Base-by-base conservation (phyloP, 2,329 filamentous ascomycete species). In the Arthrobotrys megalospora region DNA sequence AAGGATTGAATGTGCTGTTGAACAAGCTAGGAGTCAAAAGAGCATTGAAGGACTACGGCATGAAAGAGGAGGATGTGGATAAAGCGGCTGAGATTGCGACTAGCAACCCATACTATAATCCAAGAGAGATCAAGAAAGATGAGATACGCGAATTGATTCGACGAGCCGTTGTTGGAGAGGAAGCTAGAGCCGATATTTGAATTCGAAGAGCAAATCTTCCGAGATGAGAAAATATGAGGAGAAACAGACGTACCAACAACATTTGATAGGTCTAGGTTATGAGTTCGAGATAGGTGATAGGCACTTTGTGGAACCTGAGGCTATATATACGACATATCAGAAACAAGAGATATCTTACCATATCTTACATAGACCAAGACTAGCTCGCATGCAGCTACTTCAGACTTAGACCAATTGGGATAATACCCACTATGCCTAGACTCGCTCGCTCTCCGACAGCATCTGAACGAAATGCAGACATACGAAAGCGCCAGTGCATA, bases 21-120 rank as follows among this genome's bases (percentile, higher is more conserved):
- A 80, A 83, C n/a, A 88, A 87, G 80, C 80, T 90, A 34, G 85
- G 85, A 66, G 88, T 90, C 8, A 87, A 87, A 83, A 85, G 86
- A 63, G 86, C 85, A 1, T 82, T 90, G 80, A 87, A 87, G 82
- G 86, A 86, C 3, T 87, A 87, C 80, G 89, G 89, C 0, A 88
- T 91, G 86, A 87, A 88, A 82, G 89, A 90, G 80, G 86, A 87
- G 36, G 87, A 89, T 81, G 85, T 91, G n/a, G 88, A 89, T 52
- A 88, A 87, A 82, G 89, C 88, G 1, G 88, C 87, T 2, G 88
- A 90, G 73, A 88, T 90, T 81, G 88, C 89, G 7, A 85, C 89
- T 3, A 84, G 84, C 36, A 90, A 89, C 80, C 86, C 88, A 10
- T 91, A 90, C 81, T 88, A 87, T 84, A 91, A 90, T 80, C 89